These are phyloP conservation scores for Haemoproteus tartakovskyi DNA, from an alignment of 169 alveolate genomes.

Conservation along the genomic window DNA sequence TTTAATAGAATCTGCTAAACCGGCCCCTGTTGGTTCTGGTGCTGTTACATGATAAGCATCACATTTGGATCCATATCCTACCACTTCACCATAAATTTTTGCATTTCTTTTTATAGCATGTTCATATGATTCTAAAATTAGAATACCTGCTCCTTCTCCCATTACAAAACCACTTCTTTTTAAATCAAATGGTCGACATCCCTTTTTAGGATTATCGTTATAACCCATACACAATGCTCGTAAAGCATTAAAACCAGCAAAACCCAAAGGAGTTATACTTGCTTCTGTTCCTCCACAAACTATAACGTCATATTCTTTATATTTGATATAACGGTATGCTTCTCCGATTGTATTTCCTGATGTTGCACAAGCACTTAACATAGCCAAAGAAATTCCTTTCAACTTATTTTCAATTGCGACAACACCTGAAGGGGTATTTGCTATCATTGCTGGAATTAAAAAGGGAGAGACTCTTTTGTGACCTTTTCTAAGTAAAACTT, in stretches of 20 bases:
- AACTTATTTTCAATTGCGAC: conserved; percentile 73
- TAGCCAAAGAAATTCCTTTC: conserved; percentile 73
- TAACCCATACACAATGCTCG: conserved; percentile 80
- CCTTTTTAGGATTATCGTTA: conserved; percentile 80
- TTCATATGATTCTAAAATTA: conserved; percentile 82
- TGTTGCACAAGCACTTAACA: conserved; percentile 83
- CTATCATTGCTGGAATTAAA: conserved; percentile 77
- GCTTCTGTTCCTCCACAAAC: conserved; percentile 86
- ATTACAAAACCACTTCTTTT: conserved; percentile 87
- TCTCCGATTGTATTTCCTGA: conserved; percentile 83
- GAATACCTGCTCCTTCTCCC: conserved; percentile 88
- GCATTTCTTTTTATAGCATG: conserved; percentile 87
- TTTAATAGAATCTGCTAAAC: conserved; percentile 67
- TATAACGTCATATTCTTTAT: conserved; percentile 81
- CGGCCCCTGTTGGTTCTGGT: conserved; percentile 74
- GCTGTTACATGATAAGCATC: conserved; percentile 79
- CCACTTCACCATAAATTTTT: conserved; percentile 82
- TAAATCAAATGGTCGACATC: conserved; percentile 86
- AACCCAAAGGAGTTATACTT: conserved; percentile 77
- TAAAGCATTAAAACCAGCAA: conserved; percentile 78
- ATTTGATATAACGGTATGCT: conserved; percentile 75
- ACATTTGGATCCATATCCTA: conserved; percentile 77
- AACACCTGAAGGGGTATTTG: conserved; percentile 74
- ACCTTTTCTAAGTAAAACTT: conserved; percentile 54
- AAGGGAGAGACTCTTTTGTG: conserved; percentile 71